Base-by-base conservation (phyloP, 495 filamentous ascomycete species). In the Hypomontagnella monticulosa region DNA sequence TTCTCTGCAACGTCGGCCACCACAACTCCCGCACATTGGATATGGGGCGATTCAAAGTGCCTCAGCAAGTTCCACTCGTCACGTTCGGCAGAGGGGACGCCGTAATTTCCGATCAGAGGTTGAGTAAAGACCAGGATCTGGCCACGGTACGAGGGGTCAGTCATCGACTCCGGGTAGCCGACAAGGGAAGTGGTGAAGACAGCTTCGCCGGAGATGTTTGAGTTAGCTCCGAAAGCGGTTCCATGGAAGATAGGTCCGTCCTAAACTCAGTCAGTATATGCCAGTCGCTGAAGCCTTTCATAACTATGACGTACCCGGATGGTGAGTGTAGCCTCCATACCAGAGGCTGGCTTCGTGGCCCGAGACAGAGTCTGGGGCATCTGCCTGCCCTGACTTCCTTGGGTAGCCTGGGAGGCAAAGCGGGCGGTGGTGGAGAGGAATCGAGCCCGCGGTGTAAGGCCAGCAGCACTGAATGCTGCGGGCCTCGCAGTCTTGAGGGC, bases 91-190 rank as follows among this genome's bases (percentile, higher is more conserved):
- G 91, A 92, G 2, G 93, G 93, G 1, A 97, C 93, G 69, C 95
- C 95, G 73, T 99, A 99, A 82, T 99, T 99, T 66, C 95, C 95
- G 76, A 99, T 97, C 64, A 99, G 81, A n/a, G 95, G 95, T 75
- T 96, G 92, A 54, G 95, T 99, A 84, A 99, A 97, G 71, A 98
- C 94, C 70, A 97, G 82, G 58, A 98, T 98, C 81, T 99, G 96
- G 42, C 96, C 96, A 67, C 96, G 93, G 84, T 99, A 99, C 30
- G 95, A 98, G 37, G 95, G 96, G 71, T 98, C 96, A 73, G 95
- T 98, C 87, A 99, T 87, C 42, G 94, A 97, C 81, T 99, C 96
- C 62, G 95, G 95, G 75, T 99, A 99, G 61, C 92, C 93, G 60
- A 97, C 93, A 58, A 93, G 83, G 23, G 91, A 94, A 53, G 92